These are phyloP conservation scores for Hemileccinum rubropunctum DNA, from an alignment of 768 basidiomycete genomes.

Conservation along the genomic window DNA sequence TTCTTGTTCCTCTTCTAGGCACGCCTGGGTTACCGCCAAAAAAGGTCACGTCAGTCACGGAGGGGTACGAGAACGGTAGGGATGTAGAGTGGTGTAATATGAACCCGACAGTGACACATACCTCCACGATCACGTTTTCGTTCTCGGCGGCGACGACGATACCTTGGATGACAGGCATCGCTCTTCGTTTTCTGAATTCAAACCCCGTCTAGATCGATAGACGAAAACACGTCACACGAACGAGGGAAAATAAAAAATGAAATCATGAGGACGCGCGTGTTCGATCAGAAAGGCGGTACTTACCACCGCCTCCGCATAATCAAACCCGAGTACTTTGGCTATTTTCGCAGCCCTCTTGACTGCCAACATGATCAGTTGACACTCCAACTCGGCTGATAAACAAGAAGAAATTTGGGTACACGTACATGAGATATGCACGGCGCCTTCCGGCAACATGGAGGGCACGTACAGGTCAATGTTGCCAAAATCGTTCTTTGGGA, in stretches of 20 bases:
- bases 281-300: conserved; percentile 33
- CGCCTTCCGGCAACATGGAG: conserved; percentile 90
- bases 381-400: conserved; percentile 11
- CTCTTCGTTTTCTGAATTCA: conserved; percentile 92
- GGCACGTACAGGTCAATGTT: conserved; percentile 96
- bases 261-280: background rate
- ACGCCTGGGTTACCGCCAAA: conserved; percentile 56
- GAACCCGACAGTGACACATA: conserved; percentile 33
- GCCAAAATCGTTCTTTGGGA: conserved; percentile 95
- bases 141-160: conserved; percentile 85
- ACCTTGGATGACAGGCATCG: conserved; percentile 80
- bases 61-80: background rate
- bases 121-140: conserved; percentile 72
- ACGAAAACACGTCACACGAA: background rate
- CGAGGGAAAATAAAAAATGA: conserved; percentile 2
- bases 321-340: conserved; percentile 81
- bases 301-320: conserved; percentile 95
- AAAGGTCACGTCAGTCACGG: conserved; percentile 8
- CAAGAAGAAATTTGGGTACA: conserved; percentile 19
- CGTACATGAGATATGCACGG: conserved; percentile 88
- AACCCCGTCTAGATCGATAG: conserved; percentile 72
- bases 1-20: conserved; percentile 74
- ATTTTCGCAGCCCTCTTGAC: conserved; percentile 88
- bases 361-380: conserved; percentile 28
- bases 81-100: background rate